These are phyloP conservation scores for Entamoeba dispar DNA, from an alignment of 208 protist species.

Conservation along the genomic window DNA sequence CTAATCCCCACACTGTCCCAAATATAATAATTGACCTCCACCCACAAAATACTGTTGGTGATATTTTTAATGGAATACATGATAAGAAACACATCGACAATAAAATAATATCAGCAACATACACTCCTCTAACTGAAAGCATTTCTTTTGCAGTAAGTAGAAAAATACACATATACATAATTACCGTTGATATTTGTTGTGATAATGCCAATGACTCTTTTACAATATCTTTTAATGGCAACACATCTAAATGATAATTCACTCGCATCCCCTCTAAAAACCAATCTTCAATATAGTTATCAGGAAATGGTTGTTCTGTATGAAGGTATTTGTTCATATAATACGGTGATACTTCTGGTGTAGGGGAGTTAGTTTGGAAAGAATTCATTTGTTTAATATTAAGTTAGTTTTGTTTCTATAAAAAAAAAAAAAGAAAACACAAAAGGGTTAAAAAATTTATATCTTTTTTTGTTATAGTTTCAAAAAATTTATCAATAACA, in stretches of 20 bases:
- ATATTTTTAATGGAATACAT: neutral
- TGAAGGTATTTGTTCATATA: neutral
- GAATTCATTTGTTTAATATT: neutral
- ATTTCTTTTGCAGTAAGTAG: neutral
- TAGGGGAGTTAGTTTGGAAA: neutral
- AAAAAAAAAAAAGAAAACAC: no score
- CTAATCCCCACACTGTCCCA: neutral
- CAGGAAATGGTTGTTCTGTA: neutral
- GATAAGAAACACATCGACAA: neutral
- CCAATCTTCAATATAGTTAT: neutral
- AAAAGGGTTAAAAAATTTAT: no score
- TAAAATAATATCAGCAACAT: neutral
- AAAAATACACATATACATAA: neutral
- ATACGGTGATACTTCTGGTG: neutral
- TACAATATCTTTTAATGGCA: neutral
- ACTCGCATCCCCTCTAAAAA: neutral
- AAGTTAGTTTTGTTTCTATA: no score
- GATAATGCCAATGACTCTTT: neutral
- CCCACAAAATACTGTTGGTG: neutral
- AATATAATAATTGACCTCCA: neutral
- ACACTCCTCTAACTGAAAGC: neutral
- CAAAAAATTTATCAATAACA: no score
- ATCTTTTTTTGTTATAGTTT: no score
- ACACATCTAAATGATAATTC: neutral
- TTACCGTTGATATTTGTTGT: neutral